A percentile compares a stretch with the other conserved stretches of the same genome.
Conservation (phyloP, 75 land plant species). For the Adiantum capillusveneris region DNA sequence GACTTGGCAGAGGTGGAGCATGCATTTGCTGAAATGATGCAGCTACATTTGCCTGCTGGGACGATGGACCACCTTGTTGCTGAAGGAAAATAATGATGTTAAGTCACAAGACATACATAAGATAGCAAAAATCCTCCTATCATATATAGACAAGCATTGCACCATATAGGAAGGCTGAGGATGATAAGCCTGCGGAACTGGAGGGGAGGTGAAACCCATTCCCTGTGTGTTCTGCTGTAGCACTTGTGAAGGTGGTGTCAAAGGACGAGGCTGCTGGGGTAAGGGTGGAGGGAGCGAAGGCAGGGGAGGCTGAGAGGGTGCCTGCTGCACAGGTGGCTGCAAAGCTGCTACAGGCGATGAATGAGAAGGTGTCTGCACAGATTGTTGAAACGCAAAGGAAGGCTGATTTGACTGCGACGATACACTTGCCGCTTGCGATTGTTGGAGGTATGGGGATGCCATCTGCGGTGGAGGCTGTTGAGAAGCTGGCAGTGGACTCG, state of each 20-base stretch:
- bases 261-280: constrained; percentile 45
- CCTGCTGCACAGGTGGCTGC: constrained; percentile 18
- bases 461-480: constrained; percentile 27
- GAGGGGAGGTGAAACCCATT: constrained; percentile 35
- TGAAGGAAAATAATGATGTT: neutral
- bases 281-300: constrained; percentile 55
- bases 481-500: constrained; percentile 10
- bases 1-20: constrained; percentile 45
- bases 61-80: constrained; percentile 23
- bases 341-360: constrained; percentile 34
- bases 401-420: constrained; percentile 24
- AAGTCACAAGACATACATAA: neutral
- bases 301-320: constrained; percentile 26
- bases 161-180: constrained; percentile 52
- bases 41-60: constrained; percentile 30
- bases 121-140: neutral
- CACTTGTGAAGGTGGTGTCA: constrained; percentile 36
- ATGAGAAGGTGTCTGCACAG: constrained; percentile 30
- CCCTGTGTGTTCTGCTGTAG: constrained; percentile 46
- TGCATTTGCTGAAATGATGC: constrained; percentile 54
- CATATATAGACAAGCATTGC: neutral
- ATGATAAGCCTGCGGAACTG: constrained; percentile 29
- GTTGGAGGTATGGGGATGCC: constrained; percentile 32
- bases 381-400: constrained; percentile 29
- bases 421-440: constrained; percentile 9